Evolutionary conservation across 352 stramenopile species (phyloP).

Genomic region (Phytophthora hybrid): DNA sequence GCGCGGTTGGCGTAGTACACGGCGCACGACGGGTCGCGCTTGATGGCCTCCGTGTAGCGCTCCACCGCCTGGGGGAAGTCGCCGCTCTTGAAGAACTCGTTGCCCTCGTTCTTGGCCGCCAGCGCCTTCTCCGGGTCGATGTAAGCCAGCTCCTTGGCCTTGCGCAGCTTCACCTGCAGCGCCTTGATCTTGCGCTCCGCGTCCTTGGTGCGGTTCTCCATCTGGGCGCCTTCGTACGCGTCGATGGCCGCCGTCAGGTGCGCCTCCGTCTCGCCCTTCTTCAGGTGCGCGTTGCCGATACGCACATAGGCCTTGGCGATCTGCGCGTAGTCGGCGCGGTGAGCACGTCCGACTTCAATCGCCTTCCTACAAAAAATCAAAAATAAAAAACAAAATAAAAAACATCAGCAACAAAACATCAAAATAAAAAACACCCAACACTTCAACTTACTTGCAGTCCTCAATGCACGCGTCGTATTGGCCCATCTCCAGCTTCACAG

Average conservation of each 20-base stretch:
- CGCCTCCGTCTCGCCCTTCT: conserved; percentile 93
- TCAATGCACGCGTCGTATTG: conserved; percentile 91
- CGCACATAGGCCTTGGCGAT: conserved; percentile 96
- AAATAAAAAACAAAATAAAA: conserved; percentile 26
- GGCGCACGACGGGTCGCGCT: conserved; percentile 97
- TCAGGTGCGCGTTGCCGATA: conserved; percentile 97
- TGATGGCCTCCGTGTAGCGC: conserved; percentile 98
- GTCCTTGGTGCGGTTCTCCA: no score
- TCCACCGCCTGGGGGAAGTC: conserved; percentile 95
- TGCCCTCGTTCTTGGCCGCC: no score
- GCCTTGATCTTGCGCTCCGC: no score
- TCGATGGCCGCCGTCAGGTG: conserved; percentile 88
- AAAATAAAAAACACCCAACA: no score
- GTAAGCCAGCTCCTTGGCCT: no score
- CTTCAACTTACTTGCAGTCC: no score
- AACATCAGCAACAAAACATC: background rate
- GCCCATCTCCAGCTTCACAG: conserved; percentile 97
- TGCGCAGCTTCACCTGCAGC: no score
- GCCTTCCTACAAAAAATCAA: conserved; percentile 83
- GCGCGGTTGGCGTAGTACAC: conserved; percentile 99
- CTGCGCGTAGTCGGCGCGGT: conserved; percentile 96
- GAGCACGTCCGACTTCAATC: conserved; percentile 95
- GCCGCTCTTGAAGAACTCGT: conserved; percentile 95
- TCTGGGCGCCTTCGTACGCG: conserved; percentile 11
- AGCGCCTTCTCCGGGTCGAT: no score